phyloP scores from a whole-genome alignment of 2,329 filamentous ascomycete species.

The Ophiocordyceps unilateralis region DNA sequence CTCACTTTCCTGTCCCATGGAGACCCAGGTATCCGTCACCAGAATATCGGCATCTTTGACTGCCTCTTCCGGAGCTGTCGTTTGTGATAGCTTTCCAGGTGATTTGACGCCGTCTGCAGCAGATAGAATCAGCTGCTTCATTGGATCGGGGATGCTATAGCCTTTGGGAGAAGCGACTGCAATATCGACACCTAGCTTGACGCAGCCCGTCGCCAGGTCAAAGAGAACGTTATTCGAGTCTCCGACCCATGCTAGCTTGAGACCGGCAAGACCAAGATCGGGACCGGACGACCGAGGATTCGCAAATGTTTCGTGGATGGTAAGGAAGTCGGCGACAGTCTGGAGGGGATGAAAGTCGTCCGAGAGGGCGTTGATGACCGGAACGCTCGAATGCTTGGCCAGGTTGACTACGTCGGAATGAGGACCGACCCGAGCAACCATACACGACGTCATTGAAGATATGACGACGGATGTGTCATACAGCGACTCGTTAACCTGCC shows the following conservation, averaged over 20 bases:
- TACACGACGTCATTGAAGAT: conserved; percentile 79
- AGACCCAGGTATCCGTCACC: conserved; percentile 95
- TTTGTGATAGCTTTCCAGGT: conserved; percentile 55
- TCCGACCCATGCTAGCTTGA: conserved; percentile 92
- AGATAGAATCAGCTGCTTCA: conserved; percentile 54
- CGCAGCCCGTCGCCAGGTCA: conserved; percentile 73
- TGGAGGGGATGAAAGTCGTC: conserved; percentile 89
- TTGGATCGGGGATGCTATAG: conserved; percentile 62
- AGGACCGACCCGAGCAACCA: conserved; percentile 62
- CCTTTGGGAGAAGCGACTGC: conserved; percentile 73
- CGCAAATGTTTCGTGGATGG: conserved; percentile 64
- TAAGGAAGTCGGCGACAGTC: conserved; percentile 85
- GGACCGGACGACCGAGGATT: conserved; percentile 19
- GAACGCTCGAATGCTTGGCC: conserved; percentile 56
- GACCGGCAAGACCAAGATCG: conserved; percentile 52
- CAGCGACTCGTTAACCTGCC: conserved; percentile 77
- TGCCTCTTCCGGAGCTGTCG: conserved; percentile 65
- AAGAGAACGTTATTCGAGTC: conserved; percentile 96
- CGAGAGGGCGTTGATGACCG: conserved; percentile 75
- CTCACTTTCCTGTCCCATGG: conserved; percentile 93
- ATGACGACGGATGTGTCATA: conserved; percentile 84
- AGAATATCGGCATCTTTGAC: conserved; percentile 76
- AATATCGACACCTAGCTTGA: conserved; percentile 76
- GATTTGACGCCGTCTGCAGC: conserved; percentile 38
- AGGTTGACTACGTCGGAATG: conserved; percentile 59